Conservation (phyloP, 805 yeast genomes). For the Ogataea zsoltii region DNA sequence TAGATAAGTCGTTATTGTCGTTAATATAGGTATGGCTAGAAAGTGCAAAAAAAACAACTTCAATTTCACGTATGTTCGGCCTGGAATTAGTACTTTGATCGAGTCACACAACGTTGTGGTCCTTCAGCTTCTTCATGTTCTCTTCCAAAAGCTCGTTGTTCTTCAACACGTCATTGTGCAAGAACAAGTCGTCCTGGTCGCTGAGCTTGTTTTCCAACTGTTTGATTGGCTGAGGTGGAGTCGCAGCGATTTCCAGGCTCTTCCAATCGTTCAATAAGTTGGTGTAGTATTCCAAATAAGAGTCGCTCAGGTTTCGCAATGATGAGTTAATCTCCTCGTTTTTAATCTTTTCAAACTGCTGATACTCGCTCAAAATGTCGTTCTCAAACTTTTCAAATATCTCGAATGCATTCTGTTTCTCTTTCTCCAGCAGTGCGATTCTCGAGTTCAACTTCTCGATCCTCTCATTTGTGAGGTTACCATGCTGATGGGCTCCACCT, state of each 20-base stretch:
- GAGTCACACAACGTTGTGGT: constrained; percentile 7
- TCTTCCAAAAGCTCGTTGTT: constrained; percentile 29
- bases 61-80: too few relatives aligned
- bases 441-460: constrained; percentile 40
- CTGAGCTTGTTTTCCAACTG: constrained; percentile 21
- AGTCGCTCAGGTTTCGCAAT: constrained; percentile 70
- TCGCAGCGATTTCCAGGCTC: constrained; percentile 27
- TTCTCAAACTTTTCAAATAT: constrained; percentile 47
- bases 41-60: too few relatives aligned
- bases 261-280: constrained; percentile 72
- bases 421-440: constrained; percentile 46
- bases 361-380: constrained; percentile 51
- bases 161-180: constrained; percentile 28
- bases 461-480: constrained; percentile 45
- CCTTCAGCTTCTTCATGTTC: constrained; percentile 20
- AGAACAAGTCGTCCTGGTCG: constrained; percentile 27
- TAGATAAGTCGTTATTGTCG: background rate
- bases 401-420: constrained; percentile 43
- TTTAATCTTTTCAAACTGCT: constrained; percentile 77
- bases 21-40: background rate
- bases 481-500: constrained; percentile 39
- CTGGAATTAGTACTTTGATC: too few relatives aligned
- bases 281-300: constrained; percentile 71
- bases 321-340: constrained; percentile 73
- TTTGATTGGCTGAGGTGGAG: background rate